These are phyloP conservation scores for Plasmodium berghei DNA, from an alignment of 169 alveolate genomes.

Conservation along the genomic window DNA sequence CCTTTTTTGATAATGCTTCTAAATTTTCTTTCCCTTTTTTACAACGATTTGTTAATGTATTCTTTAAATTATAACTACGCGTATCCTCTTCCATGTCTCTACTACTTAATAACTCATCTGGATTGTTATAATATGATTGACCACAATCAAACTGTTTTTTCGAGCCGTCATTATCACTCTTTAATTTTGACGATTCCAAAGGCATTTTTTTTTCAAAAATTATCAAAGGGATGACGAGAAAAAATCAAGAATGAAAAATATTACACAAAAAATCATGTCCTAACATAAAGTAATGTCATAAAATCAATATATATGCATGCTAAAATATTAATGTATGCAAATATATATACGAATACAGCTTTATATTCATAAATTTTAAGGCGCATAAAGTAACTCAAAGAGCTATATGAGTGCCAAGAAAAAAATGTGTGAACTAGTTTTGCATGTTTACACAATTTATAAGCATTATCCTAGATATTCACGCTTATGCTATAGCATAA, in stretches of 20 bases:
- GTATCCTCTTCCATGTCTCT: constrained; percentile 27
- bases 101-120: constrained; percentile 11
- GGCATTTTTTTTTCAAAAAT: constrained; percentile 46
- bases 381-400: no score
- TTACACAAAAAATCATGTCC: neutral
- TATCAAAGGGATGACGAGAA: neutral
- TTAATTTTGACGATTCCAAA: constrained; percentile 23
- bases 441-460: no score
- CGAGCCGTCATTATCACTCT: constrained; percentile 2
- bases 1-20: constrained; percentile 18
- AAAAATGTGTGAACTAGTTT: no score
- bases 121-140: constrained; percentile 40
- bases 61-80: constrained; percentile 12
- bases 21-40: constrained; percentile 14
- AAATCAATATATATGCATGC: no score
- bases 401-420: no score
- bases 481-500: no score
- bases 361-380: no score
- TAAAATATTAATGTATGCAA: no score
- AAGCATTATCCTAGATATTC: no score
- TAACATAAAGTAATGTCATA: no score
- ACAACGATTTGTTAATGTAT: constrained; percentile 22
- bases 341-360: no score
- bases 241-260: neutral
- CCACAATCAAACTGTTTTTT: constrained; percentile 26